A percentile compares a stretch with the other conserved stretches of the same genome.
Evolutionary conservation across 257 asterid species (phyloP).

Genomic region (Ehretia macrophylla): DNA sequence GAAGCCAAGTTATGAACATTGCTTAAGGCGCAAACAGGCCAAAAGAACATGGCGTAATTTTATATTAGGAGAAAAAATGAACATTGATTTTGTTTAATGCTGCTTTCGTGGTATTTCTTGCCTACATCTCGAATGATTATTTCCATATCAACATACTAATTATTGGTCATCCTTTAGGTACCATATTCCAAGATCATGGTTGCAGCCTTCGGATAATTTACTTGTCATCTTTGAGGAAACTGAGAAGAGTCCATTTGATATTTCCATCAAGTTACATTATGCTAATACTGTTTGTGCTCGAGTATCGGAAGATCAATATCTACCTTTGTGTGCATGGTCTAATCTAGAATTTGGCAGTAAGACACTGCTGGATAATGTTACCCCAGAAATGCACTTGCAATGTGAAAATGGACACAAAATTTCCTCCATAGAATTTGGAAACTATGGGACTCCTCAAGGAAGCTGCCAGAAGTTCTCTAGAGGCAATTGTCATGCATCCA

Average conservation of each 20-base stretch:
- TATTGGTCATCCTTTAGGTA: slow-evolving; percentile 45
- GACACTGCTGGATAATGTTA: slow-evolving; percentile 20
- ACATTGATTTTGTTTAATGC: neutral
- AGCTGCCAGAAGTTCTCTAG: slow-evolving; percentile 61
- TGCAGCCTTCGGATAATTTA: slow-evolving; percentile 50
- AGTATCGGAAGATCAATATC: slow-evolving; percentile 65
- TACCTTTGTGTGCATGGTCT: slow-evolving; percentile 68
- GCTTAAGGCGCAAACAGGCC: neutral
- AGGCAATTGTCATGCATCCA: slow-evolving; percentile 74
- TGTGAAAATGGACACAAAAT: slow-evolving; percentile 65
- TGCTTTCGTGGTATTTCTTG: neutral
- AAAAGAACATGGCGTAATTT: neutral
- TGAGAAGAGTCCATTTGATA: slow-evolving; percentile 59
- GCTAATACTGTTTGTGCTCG: slow-evolving; percentile 64
- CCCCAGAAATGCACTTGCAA: slow-evolving; percentile 65
- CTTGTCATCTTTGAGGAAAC: slow-evolving; percentile 87
- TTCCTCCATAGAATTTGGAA: slow-evolving; percentile 66
- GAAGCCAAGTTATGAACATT: too few relatives aligned
- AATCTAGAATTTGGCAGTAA: slow-evolving; percentile 22
- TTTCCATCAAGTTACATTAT: slow-evolving; percentile 43
- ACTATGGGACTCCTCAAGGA: slow-evolving; percentile 87
- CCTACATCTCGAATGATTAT: neutral
- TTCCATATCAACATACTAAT: neutral
- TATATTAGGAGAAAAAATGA: too few relatives aligned
- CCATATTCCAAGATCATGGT: slow-evolving; percentile 95